Conservation (phyloP, 768 basidiomycete genomes). For the Kwoniella newhampshirensis region DNA sequence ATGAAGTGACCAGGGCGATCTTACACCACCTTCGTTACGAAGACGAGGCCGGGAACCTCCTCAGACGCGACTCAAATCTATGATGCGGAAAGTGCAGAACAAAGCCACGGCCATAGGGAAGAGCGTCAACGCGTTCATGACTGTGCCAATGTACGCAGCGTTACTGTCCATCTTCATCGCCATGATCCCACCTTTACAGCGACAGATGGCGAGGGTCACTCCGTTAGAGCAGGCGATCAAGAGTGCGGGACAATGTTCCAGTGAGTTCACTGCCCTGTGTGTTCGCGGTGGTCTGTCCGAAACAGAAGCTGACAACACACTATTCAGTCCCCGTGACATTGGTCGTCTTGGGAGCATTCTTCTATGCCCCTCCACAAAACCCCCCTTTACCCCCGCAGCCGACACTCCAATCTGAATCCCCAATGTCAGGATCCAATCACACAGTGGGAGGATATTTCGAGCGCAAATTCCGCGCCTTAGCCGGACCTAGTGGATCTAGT, state of each 20-base stretch:
- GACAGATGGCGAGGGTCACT: constrained; percentile 65
- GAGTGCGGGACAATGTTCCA: constrained; percentile 51
- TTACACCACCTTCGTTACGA: constrained; percentile 18
- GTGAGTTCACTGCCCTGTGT: constrained; percentile 27
- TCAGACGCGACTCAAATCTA: constrained; percentile 28
- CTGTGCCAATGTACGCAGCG: constrained; percentile 81
- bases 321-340: constrained; percentile 73
- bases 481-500: constrained; percentile 8
- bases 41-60: constrained; percentile 30
- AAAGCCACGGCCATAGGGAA: constrained; percentile 47
- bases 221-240: constrained; percentile 55
- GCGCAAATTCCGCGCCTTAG: constrained; percentile 25
- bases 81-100: constrained; percentile 22
- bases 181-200: constrained; percentile 71
- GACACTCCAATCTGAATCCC: neutral
- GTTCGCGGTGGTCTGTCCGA: too few relatives aligned
- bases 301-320: neutral
- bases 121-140: constrained; percentile 70
- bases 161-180: constrained; percentile 73
- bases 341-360: constrained; percentile 90
- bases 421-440: constrained; percentile 21
- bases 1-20: constrained; percentile 23
- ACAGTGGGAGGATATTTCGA: constrained; percentile 27
- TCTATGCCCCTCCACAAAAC: constrained; percentile 57
- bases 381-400: constrained; percentile 6